Conservation (phyloP, 257 asterid species). For the Jacaranda copaia region DNA sequence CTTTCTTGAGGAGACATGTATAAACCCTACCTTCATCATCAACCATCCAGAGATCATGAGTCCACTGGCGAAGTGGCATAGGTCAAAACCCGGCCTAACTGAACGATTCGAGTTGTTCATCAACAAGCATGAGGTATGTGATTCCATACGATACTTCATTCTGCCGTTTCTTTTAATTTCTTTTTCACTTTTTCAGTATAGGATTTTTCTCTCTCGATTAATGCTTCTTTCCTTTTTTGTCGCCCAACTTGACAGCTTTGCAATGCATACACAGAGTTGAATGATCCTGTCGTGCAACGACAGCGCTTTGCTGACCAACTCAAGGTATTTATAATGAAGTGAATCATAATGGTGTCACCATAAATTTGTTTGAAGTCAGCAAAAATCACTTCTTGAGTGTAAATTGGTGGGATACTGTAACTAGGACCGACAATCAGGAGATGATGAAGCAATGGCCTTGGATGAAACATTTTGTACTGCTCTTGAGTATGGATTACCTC, state of each 20-base stretch:
- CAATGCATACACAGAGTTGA: conserved; percentile 96
- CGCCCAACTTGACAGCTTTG: conserved; percentile 58
- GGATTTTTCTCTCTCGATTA: background rate
- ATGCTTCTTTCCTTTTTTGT: background rate
- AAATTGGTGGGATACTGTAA: conserved; percentile 10
- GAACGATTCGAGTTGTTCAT: conserved; percentile 88
- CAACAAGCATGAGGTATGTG: conserved; percentile 84
- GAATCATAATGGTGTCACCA: background rate
- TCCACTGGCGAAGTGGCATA: conserved; percentile 95
- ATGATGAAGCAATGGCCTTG: conserved; percentile 97
- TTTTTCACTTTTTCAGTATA: background rate
- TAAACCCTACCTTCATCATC: conserved; percentile 78
- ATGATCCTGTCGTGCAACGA: conserved; percentile 94
- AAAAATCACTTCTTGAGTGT: background rate
- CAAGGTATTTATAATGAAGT: conserved; percentile 57
- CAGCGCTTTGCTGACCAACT: conserved; percentile 95
- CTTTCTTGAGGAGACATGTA: conserved; percentile 86
- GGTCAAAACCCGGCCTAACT: conserved; percentile 85
- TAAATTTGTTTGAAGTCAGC: background rate
- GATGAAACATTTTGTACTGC: conserved; percentile 89
- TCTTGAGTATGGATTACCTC: conserved; percentile 95
- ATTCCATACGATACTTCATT: background rate
- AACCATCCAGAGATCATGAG: conserved; percentile 97
- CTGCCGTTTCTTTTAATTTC: background rate
- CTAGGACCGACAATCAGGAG: conserved; percentile 95